phyloP scores from a whole-genome alignment of 2,329 filamentous ascomycete species.

The Fusarium torreyae region DNA sequence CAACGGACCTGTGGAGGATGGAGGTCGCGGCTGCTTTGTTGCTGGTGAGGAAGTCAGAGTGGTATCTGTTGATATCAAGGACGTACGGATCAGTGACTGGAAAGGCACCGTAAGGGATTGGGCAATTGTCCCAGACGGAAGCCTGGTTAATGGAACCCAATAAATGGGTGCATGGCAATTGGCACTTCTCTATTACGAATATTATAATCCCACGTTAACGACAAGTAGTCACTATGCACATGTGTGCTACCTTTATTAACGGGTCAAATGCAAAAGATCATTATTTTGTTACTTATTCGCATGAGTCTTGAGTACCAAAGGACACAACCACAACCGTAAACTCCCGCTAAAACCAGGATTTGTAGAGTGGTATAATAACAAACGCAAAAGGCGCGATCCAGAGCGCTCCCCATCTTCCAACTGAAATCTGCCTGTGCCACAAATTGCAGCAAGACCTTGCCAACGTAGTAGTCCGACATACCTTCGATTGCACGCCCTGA shows the following conservation, averaged over 20 bases:
- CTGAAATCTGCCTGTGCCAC: background rate
- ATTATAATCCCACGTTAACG: conserved; percentile 19
- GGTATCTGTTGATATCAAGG: conserved; percentile 86
- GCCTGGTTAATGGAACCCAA: conserved; percentile 60
- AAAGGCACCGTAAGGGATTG: conserved; percentile 94
- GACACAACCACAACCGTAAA: conserved; percentile 5
- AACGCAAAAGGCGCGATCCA: conserved; percentile 3
- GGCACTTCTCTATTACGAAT: conserved; percentile 2
- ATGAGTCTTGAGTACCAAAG: background rate
- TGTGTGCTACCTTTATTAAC: background rate
- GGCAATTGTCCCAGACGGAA: conserved; percentile 61
- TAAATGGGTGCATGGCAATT: conserved; percentile 27
- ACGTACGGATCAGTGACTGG: conserved; percentile 93
- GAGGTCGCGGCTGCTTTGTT: conserved; percentile 77
- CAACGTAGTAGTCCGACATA: conserved; percentile 6
- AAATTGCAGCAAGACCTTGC: background rate
- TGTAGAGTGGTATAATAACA: background rate
- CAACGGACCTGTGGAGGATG: conserved; percentile 63
- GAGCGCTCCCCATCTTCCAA: conserved; percentile 1
- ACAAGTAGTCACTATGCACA: background rate
- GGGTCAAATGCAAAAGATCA: background rate
- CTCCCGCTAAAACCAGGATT: conserved; percentile 19
- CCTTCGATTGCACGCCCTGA: conserved; percentile 2
- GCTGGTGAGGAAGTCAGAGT: conserved; percentile 88
- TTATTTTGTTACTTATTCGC: conserved; percentile 1